Evolutionary conservation across 169 alveolate species (phyloP), one percentile per base, ranked within the genome.

Genomic region (Neospora caninum): DNA sequence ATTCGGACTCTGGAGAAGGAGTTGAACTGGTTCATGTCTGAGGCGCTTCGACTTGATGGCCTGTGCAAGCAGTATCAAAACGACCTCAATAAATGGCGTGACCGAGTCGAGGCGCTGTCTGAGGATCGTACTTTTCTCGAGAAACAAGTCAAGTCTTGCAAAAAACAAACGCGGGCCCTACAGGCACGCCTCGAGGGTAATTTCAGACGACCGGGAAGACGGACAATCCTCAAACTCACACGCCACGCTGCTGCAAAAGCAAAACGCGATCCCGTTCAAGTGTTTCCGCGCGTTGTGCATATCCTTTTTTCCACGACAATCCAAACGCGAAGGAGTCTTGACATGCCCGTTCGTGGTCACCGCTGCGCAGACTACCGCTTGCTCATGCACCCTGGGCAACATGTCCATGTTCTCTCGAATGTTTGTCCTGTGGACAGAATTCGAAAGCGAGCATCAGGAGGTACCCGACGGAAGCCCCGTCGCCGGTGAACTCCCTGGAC

Each of bases 51-150:
- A 34, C 96, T 95, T 34, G 96, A 95, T 41, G 92, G 89, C 86
- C 92, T 93, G 41, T 92, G 95, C 93, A 95, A 88, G 67, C 73
- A 53, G 29, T 91, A 92, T 88, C 92, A 93, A 84, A 80, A 93
- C 4, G 95, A 92, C 45, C 93, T 93, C 16, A 91, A 88, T 45
- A 91, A 83, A 45, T 93, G 95, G 94, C 92, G 93, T 16, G 96
- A 91, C 20, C 88, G 93, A n/a, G 93, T 94, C 27, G 95, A 92
- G 39, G 95, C 95, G 0, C 84, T 95, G 34, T 89, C 93, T 38
- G 96, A 95, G 80, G 96, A 95, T 42, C 93, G 96, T 0, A 80
- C 39, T 6, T 95, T 95, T 42, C 94, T 95, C 49, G 96, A 95
- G 78, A 92, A 58, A 29, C 94, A 95, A 70, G 78, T 93, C 54